Evolutionary conservation across 441 rosid genomes (phyloP), one percentile per base, ranked within the genome.

Genomic region (Pelargonium citronellum): DNA sequence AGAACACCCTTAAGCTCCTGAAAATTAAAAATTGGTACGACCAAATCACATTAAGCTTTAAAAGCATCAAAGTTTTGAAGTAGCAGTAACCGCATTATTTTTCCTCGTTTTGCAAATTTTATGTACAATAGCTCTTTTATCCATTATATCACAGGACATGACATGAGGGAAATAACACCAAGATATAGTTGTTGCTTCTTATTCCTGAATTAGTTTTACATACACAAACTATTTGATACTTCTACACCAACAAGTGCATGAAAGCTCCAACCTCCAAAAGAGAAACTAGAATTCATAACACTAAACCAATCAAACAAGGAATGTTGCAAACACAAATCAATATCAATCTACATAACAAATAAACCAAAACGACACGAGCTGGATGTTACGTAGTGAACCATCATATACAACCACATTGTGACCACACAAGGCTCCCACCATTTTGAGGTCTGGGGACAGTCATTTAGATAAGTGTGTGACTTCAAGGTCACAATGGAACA

Each of bases 1-100:
- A 81, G 67, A 19, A 78, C 80, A 46, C 71, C 69, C 44, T 74
- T 78, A 74, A 81, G 80, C 46, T 81, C 82, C 81, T 81, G 79
- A 58, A 69, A 55, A 41, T 1, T 55, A 17, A 55, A 55, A 16
- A 5, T 55, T 12, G 22, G 1, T 55, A 17, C 24, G 7, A 17
- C 62, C 9, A 55, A 55, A 55, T 55, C 62, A 55, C 24, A 55
- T 16, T 55, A 1, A 55, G 1, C 62, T 22, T 55, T 9, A 15
- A 16, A 22, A 17, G 8, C 8, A 55, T 55, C 62, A 17, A 17
- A 55, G 62, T 55, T 55, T 16, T 55, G 61, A 15, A 55, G 16
- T 55, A 55, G 17, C 61, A 16, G 7, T 5, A 55, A 16, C 61
- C 61, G 16, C 22, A 55, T 49, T 4, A 13, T 1, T 11, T 49